phyloP scores from a whole-genome alignment of 306 rosid genomes.

The Dalbergia oliveri region DNA sequence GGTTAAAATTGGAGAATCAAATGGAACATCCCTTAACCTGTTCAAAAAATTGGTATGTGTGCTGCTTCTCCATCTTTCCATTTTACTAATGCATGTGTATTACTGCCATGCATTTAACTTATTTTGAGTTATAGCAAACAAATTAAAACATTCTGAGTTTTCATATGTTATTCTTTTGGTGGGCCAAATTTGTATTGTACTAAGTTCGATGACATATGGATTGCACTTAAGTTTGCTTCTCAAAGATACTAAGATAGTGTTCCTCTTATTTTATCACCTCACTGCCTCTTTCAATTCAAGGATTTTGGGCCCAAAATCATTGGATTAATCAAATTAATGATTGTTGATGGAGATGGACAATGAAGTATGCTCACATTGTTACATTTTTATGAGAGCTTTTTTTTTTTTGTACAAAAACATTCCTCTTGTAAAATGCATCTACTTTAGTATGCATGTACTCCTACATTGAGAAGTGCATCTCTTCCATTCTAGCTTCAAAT shows the following conservation, averaged over 20 bases:
- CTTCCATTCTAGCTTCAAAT: not conserved
- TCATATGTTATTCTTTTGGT: conserved; percentile 19
- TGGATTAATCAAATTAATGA: not conserved
- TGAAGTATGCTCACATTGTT: not conserved
- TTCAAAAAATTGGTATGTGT: conserved; percentile 78
- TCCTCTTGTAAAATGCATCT: not conserved
- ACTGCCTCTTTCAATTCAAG: conserved; percentile 1
- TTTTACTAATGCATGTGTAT: conserved; percentile 15
- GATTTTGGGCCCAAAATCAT: conserved; percentile 27
- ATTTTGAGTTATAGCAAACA: not conserved
- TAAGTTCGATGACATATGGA: not conserved
- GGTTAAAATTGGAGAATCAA: conserved; percentile 87
- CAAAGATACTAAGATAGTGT: not conserved
- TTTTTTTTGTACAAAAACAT: not conserved
- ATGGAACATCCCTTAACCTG: conserved; percentile 77
- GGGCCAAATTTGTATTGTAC: conserved; percentile 4
- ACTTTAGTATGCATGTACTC: not conserved
- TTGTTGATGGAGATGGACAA: not conserved
- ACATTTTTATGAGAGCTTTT: not conserved
- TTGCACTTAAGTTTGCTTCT: conserved; percentile 12
- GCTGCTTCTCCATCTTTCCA: conserved; percentile 16
- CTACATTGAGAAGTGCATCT: not conserved
- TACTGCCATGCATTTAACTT: conserved; percentile 1
- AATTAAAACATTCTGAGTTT: not conserved
- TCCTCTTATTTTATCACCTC: conserved; percentile 1